Conservation (phyloP, 805 yeast species). For the Monosporozyma siamensis region DNA sequence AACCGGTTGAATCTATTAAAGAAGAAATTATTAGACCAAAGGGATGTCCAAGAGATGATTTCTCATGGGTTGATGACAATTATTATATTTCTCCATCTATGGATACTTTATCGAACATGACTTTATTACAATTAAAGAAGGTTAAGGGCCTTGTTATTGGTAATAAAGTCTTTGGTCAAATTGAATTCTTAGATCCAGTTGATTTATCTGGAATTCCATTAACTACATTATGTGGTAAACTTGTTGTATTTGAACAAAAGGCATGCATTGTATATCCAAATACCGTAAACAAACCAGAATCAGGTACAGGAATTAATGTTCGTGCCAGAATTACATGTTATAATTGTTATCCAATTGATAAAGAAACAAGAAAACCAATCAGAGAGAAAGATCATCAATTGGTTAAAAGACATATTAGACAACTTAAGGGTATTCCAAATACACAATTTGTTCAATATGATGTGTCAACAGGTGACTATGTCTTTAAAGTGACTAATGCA, state of each 20-base stretch:
- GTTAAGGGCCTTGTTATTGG: constrained; percentile 69
- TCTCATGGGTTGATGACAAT: constrained; percentile 54
- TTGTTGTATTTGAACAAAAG: constrained; percentile 52
- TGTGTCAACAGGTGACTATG: constrained; percentile 64
- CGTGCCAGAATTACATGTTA: constrained; percentile 66
- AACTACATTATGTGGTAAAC: constrained; percentile 57
- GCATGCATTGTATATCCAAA: constrained; percentile 68
- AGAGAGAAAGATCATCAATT: constrained; percentile 69
- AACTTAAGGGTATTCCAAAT: constrained; percentile 40
- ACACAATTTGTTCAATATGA: constrained; percentile 70
- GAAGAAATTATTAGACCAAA: neutral
- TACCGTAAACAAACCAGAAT: constrained; percentile 42
- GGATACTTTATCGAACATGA: constrained; percentile 47
- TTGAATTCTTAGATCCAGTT: constrained; percentile 72
- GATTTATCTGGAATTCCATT: constrained; percentile 64
- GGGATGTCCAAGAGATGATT: constrained; percentile 26
- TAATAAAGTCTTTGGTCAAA: constrained; percentile 58
- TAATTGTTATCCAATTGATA: constrained; percentile 76
- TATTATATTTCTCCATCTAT: constrained; percentile 83
- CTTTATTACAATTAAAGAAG: constrained; percentile 53
- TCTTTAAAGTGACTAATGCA: constrained; percentile 35
- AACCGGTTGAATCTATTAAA: neutral
- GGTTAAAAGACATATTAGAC: constrained; percentile 58
- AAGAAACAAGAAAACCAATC: constrained; percentile 61
- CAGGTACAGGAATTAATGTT: constrained; percentile 78